A percentile compares a stretch with the other conserved stretches of the same genome.
Conservation (phyloP, 768 basidiomycete species). For the Dictyophora rubrovolvata region DNA sequence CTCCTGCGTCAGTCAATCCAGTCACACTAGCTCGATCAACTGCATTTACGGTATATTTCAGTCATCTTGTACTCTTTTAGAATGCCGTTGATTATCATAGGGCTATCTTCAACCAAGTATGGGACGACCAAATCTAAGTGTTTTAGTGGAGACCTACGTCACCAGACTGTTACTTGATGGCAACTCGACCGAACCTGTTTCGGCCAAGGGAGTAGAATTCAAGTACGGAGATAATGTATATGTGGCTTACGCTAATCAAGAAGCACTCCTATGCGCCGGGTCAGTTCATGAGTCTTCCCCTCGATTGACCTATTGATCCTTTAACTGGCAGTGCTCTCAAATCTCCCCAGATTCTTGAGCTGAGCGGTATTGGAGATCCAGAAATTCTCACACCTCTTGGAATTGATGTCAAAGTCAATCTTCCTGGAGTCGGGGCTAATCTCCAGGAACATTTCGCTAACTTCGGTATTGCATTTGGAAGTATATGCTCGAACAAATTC, state of each 20-base stretch:
- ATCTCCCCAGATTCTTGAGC: slow-evolving; percentile 43
- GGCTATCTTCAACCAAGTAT: slow-evolving; percentile 2
- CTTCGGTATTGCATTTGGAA: background rate
- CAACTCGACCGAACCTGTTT: slow-evolving; percentile 15
- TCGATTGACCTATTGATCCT: background rate
- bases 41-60: slow-evolving; percentile 23
- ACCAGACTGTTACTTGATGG: slow-evolving; percentile 14
- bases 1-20: slow-evolving; percentile 17
- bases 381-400: slow-evolving; percentile 35
- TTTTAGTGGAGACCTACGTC: slow-evolving; percentile 19
- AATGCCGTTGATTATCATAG: background rate
- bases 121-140: slow-evolving; percentile 18
- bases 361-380: slow-evolving; percentile 58
- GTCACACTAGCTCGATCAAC: slow-evolving; percentile 18
- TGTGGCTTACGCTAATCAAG: slow-evolving; percentile 31
- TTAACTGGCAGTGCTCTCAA: slow-evolving; percentile 27
- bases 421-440: slow-evolving; percentile 74
- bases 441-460: slow-evolving; percentile 32
- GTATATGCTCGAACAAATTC: too few relatives aligned
- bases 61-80: background rate
- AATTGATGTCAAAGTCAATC: slow-evolving; percentile 44
- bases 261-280: slow-evolving; percentile 39
- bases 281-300: background rate
- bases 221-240: slow-evolving; percentile 20
- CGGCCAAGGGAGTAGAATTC: slow-evolving; percentile 41